phyloP scores from a whole-genome alignment of 345 rosid genomes.

The Hibiscus syriacus region DNA sequence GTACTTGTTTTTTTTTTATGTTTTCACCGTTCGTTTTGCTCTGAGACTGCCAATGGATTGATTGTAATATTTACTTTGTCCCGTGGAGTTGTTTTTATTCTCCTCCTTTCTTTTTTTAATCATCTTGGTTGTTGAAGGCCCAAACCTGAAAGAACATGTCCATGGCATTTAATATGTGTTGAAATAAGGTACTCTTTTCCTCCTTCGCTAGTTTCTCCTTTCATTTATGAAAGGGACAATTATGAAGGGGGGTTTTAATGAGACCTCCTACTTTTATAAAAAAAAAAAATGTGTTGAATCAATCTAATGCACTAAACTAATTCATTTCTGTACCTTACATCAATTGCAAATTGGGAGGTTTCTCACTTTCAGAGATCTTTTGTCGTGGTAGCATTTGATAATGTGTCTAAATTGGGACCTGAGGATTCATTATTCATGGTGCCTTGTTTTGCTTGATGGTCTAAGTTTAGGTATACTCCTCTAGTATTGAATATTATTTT shows the following conservation, averaged over 20 bases:
- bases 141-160: too few relatives aligned
- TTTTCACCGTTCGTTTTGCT: background rate
- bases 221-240: too few relatives aligned
- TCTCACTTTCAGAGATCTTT: constrained; percentile 88
- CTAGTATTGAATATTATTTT: background rate
- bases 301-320: constrained; percentile 11
- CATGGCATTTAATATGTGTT: background rate
- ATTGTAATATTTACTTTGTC: too few relatives aligned
- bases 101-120: background rate
- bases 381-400: constrained; percentile 81
- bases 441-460: constrained; percentile 90
- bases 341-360: constrained; percentile 62
- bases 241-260: too few relatives aligned
- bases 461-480: constrained; percentile 59
- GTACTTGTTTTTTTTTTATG: background rate
- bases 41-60: background rate
- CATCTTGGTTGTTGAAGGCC: background rate
- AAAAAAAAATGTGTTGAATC: too few relatives aligned
- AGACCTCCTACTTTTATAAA: too few relatives aligned
- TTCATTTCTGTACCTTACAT: constrained; percentile 28
- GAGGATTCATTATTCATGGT: constrained; percentile 69
- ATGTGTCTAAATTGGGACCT: constrained; percentile 47
- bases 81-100: background rate
- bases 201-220: too few relatives aligned
- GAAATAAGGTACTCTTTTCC: too few relatives aligned